Evolutionary conservation across 2,329 filamentous ascomycete species (phyloP).

Genomic region (Cercospora zeina): DNA sequence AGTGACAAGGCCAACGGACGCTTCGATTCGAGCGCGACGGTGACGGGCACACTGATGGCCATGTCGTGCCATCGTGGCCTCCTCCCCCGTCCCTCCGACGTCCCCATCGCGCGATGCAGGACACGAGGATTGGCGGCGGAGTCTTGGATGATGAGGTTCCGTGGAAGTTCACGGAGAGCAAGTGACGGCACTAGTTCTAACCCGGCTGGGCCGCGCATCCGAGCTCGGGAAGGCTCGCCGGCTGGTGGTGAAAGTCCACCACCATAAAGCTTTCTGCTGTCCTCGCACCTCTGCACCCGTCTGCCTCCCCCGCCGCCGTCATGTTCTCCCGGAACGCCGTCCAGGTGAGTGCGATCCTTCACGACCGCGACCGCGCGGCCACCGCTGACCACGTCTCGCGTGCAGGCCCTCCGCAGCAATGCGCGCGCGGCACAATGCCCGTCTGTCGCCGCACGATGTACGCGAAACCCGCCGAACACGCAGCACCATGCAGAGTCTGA

Average conservation of each 20-base stretch:
- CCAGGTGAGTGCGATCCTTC: constrained; percentile 24
- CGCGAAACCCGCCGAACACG: constrained; percentile 34
- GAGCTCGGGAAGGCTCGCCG: constrained; percentile 12
- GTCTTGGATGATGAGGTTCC: constrained; percentile 5
- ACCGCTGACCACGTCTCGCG: constrained; percentile 23
- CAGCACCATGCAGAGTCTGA: constrained; percentile 29
- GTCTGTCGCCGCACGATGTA: constrained; percentile 58
- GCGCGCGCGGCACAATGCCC: constrained; percentile 49
- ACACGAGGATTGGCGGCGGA: neutral
- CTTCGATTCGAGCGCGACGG: neutral
- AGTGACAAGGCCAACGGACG: neutral
- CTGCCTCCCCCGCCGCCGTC: constrained; percentile 13
- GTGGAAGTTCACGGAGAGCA: constrained; percentile 2
- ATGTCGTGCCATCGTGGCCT: neutral
- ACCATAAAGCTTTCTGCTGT: constrained; percentile 19
- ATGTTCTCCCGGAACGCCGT: constrained; percentile 34
- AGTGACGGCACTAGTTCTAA: constrained; percentile 8
- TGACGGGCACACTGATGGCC: neutral
- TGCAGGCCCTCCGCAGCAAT: constrained; percentile 58
- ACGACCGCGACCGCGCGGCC: constrained; percentile 23
- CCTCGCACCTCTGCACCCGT: constrained; percentile 6
- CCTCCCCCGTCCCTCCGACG: neutral
- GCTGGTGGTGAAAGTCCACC: constrained; percentile 13
- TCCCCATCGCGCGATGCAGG: neutral
- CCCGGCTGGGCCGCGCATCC: constrained; percentile 9